Conservation (phyloP, 345 rosid genomes). For the Gossypium raimondii region DNA sequence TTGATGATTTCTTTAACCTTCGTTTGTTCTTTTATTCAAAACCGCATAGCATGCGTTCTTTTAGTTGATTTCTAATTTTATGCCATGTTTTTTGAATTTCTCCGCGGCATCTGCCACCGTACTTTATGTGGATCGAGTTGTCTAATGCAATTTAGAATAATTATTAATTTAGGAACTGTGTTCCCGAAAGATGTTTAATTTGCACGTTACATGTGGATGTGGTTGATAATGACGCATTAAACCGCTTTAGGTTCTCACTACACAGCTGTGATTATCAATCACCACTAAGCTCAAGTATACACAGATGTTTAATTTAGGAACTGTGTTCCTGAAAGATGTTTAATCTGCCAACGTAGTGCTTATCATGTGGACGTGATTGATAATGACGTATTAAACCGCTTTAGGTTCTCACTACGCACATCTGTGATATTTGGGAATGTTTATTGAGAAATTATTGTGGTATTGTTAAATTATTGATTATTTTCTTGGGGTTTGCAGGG, state of each 20-base stretch:
- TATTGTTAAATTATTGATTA: neutral
- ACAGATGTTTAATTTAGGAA: neutral
- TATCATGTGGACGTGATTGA: neutral
- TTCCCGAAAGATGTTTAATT: neutral
- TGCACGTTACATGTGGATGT: neutral
- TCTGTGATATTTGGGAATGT: neutral
- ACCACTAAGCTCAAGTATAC: no score
- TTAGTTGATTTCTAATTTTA: neutral
- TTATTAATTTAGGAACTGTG: neutral
- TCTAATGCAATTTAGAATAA: neutral
- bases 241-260: neutral
- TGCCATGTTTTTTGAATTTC: neutral
- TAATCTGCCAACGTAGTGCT: neutral
- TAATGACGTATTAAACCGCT: neutral
- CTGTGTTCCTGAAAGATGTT: neutral
- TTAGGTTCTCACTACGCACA: neutral
- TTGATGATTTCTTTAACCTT: neutral
- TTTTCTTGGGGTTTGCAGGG: conserved; percentile 44
- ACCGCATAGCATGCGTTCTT: neutral
- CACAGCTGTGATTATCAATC: neutral
- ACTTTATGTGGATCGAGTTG: neutral
- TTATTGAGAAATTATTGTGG: neutral
- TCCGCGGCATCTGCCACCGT: neutral
- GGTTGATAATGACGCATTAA: neutral
- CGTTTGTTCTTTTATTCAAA: neutral